Evolutionary conservation across 2,329 filamentous ascomycete species (phyloP), one percentile per base, ranked within the genome.

Genomic region (Apiospora aurea): DNA sequence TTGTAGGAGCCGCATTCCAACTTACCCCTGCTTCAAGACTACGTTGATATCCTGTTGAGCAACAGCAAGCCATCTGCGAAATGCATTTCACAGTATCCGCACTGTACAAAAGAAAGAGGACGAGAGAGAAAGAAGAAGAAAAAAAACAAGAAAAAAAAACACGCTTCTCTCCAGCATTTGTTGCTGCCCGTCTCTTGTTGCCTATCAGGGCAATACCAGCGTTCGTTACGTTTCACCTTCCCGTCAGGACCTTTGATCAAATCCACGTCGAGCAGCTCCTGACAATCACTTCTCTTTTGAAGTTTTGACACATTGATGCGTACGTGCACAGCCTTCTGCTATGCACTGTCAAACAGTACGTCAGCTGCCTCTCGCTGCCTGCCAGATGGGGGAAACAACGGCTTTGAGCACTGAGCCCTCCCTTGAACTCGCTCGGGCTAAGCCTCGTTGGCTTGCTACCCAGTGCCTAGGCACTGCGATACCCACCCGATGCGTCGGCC

Each of bases 211-310:
- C 29, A 64, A 64, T 41, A 21, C 57, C 57, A 64, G 57, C 57
- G 57, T 64, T 34, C 57, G 57, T n/a, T 8, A 14, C 41, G 57
- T 64, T 64, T 64, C 57, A 64, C 34, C 34, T 41, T 64, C 34
- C 57, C 57, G 57, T 64, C 57, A 64, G 29, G 57, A 41, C 29
- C 57, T 41, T 38, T 64, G 34, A 64, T 41, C 57, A 64, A 64
- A 64, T 64, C 57, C 57, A 64, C 57, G 57, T 41, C 34, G 41
- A 64, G 34, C 57, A 41, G 18, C 57, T 64, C 34, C 57, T 64
- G 57, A 64, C 57, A 64, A 64, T 64, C 57, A 64, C 57, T 41
- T 64, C 57, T 64, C 57, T 64, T 64, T 64, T 64, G 57, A 64
- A 41, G 57, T 64, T 64, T 64, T 64, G 57, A 41, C 57, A 64